Conservation (phyloP, 192 early-diverging fungal genomes). For the Lobosporangium transversale region DNA sequence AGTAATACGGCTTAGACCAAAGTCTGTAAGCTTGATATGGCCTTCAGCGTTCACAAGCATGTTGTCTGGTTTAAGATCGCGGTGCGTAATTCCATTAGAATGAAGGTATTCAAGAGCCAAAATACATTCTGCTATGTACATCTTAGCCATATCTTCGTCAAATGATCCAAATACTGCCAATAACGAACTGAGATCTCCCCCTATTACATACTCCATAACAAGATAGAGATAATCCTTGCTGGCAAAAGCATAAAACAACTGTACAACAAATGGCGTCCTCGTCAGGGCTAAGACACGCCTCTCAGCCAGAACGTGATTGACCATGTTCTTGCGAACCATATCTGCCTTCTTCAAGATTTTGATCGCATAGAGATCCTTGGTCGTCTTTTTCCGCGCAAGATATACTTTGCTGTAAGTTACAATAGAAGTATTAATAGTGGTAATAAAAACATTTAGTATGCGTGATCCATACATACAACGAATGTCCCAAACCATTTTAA, state of each 20-base stretch:
- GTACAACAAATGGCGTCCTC: slow-evolving; percentile 87
- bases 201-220: slow-evolving; percentile 93
- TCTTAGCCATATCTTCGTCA: slow-evolving; percentile 81
- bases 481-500: background rate
- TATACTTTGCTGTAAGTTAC: slow-evolving; percentile 75
- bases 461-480: background rate
- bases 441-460: too few relatives aligned
- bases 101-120: slow-evolving; percentile 94
- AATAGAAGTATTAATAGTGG: background rate
- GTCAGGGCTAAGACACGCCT: slow-evolving; percentile 83
- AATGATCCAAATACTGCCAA: slow-evolving; percentile 80
- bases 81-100: slow-evolving; percentile 87
- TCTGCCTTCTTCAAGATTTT: slow-evolving; percentile 93
- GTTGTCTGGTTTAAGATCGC: slow-evolving; percentile 86
- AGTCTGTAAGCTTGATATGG: slow-evolving; percentile 94
- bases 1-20: slow-evolving; percentile 90
- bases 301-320: slow-evolving; percentile 90
- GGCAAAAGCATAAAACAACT: slow-evolving; percentile 93
- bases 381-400: slow-evolving; percentile 84
- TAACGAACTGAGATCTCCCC: slow-evolving; percentile 85
- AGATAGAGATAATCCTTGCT: slow-evolving; percentile 89
- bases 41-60: slow-evolving; percentile 88
- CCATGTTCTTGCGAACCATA: slow-evolving; percentile 97
- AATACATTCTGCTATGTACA: slow-evolving; percentile 92
- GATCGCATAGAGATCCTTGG: slow-evolving; percentile 90